Base-by-base conservation (phyloP, 75 land plant species). In the Larix kaempferi region DNA sequence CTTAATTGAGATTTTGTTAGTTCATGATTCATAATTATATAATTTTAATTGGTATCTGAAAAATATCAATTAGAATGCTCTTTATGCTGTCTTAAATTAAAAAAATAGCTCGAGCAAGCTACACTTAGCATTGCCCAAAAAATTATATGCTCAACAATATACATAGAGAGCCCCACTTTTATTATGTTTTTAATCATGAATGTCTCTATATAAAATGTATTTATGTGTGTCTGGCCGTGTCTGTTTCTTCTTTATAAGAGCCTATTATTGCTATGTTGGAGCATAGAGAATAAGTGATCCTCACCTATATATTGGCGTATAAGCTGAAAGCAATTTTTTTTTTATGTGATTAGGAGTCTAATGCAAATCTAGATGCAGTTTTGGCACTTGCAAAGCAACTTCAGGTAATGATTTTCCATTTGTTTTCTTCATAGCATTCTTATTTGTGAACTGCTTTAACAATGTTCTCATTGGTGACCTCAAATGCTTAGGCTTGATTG, bases 361-460 rank as follows among this genome's bases (percentile, higher is more conserved):
- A 96, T 89, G 85, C 89, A 44, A 96, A 96, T 82, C 85, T 96
- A 65, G 99, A 96, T 87, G 91, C 86, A 78, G 87, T 96, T 27
- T 91, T 90, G 44, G 86, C 82, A 19, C 89, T 96, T 81, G 99
- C 99, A 62, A 91, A 92, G 71, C 73, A 90, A 74, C 90, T 96
- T 75, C 98, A 95, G 94, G 94, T 89, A 73, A 60, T 27, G 71
- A 57, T 80, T 58, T 71, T 19, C 19, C 15, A 4, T 26, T 25
- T 15, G 65, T 26, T 22, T 52, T 49, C 61, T 23, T 74, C 64
- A 41, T 11, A 15, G 6, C 25, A 22, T 49, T 39, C 66, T 56
- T 56, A 3, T 57, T 25, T 62, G 25, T n/a, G 64, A 62, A 62
- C 21, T 62, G 64, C 16, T 25, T 62, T 62, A n/a, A n/a, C 25